Evolutionary conservation across 495 filamentous ascomycete genomes (phyloP).

Genomic region (Penicillium fimorum): DNA sequence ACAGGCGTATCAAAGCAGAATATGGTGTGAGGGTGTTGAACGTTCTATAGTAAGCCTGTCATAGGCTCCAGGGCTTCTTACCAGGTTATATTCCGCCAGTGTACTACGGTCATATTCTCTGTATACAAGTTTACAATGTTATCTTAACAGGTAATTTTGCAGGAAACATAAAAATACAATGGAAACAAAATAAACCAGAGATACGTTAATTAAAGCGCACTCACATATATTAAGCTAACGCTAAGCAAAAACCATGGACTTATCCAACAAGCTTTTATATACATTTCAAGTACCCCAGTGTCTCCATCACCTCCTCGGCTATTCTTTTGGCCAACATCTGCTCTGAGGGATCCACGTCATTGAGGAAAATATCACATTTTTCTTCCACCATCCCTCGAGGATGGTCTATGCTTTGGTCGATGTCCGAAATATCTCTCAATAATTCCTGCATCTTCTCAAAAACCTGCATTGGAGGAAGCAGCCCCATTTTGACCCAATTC

Average conservation of each 20-base stretch:
- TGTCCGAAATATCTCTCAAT: conserved; percentile 1
- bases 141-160: neutral
- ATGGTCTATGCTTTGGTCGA: conserved; percentile 5
- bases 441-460: conserved; percentile 28
- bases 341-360: neutral
- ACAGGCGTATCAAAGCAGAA: neutral
- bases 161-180: too few species aligned
- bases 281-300: neutral
- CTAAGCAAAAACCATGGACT: too few species aligned
- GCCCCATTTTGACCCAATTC: conserved; percentile 26
- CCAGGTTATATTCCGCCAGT: neutral
- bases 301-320: neutral
- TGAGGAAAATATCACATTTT: neutral
- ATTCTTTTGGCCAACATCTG: conserved; percentile 3
- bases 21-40: neutral
- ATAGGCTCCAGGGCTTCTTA: neutral
- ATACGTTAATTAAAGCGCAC: too few species aligned
- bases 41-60: neutral
- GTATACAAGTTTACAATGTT: neutral
- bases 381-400: neutral
- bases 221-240: too few species aligned
- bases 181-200: too few species aligned
- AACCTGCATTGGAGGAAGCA: conserved; percentile 21
- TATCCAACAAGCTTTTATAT: too few species aligned
- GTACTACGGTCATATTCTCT: neutral